Percentiles rank a stretch among this genome's conserved stretches.
Evolutionary conservation across 2,329 filamentous ascomycete genomes (phyloP).

Genomic region (Sarocladium strictum): DNA sequence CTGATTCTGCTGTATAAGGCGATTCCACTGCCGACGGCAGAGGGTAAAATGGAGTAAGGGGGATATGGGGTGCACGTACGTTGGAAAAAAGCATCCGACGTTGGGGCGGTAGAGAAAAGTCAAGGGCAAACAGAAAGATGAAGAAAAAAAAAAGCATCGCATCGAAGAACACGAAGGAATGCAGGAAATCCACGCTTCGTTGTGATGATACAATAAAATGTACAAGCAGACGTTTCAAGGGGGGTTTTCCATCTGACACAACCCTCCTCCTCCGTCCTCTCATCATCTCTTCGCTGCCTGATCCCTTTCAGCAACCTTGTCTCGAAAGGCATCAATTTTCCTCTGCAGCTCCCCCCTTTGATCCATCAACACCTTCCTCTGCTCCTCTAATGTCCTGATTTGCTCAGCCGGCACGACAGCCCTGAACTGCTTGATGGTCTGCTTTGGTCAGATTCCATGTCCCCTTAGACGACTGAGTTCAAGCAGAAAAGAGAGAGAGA

Average conservation of each 20-base stretch:
- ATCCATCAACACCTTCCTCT: constrained; percentile 31
- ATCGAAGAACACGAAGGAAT: not conserved
- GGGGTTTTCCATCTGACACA: no score
- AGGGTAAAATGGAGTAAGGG: constrained; percentile 28
- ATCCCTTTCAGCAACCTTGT: constrained; percentile 32
- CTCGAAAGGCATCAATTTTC: constrained; percentile 35
- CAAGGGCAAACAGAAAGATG: not conserved
- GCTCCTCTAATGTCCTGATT: constrained; percentile 37
- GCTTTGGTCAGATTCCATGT: not conserved
- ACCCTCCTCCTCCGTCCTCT: no score
- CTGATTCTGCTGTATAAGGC: constrained; percentile 75
- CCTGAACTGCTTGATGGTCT: constrained; percentile 32
- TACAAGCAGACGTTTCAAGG: no score
- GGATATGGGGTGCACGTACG: constrained; percentile 13
- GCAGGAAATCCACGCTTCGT: not conserved
- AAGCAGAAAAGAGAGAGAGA: not conserved
- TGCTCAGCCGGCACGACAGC: constrained; percentile 36
- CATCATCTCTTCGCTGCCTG: not conserved
- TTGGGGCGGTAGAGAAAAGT: no score
- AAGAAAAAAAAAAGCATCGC: not conserved
- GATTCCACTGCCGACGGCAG: constrained; percentile 58
- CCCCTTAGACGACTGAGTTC: no score
- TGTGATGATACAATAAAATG: not conserved
- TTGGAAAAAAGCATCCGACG: not conserved
- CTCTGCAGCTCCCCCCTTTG: constrained; percentile 34